Conservation (phyloP, 2,329 filamentous ascomycete genomes). For the Botrytis pseudocinerea region DNA sequence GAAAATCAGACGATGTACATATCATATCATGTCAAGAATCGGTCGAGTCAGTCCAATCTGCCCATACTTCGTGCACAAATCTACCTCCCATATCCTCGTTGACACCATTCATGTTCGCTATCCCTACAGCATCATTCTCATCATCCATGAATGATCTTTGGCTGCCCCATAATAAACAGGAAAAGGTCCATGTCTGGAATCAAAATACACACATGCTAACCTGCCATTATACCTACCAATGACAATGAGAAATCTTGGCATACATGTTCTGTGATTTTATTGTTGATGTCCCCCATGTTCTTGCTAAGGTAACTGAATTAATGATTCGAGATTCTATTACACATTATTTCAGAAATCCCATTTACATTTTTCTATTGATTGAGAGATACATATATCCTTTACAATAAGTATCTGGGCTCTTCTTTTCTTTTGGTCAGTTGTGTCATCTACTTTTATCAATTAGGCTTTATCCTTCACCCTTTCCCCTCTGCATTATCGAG, state of each 20-base stretch:
- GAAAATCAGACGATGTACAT: slow-evolving; percentile 2
- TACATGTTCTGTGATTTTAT: slow-evolving; percentile 9
- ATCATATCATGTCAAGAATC: neutral
- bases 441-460: neutral
- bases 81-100: slow-evolving; percentile 9
- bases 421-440: neutral
- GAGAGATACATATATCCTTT: slow-evolving; percentile 5
- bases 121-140: slow-evolving; percentile 8
- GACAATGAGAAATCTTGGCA: slow-evolving; percentile 9
- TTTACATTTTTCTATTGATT: neutral
- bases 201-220: slow-evolving; percentile 5
- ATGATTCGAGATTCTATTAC: slow-evolving; percentile 17
- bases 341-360: slow-evolving; percentile 9
- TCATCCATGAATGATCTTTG: slow-evolving; percentile 1
- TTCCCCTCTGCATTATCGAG: neutral
- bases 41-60: neutral
- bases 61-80: neutral
- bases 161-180: slow-evolving; percentile 4
- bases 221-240: neutral
- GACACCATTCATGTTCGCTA: neutral
- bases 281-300: slow-evolving; percentile 15
- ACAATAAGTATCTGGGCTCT: neutral
- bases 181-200: slow-evolving; percentile 11
- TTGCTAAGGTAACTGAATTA: slow-evolving; percentile 5
- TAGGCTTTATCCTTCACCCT: slow-evolving; percentile 4